Conservation (phyloP, 2,329 filamentous ascomycete genomes). For the Colletotrichum spinosum region DNA sequence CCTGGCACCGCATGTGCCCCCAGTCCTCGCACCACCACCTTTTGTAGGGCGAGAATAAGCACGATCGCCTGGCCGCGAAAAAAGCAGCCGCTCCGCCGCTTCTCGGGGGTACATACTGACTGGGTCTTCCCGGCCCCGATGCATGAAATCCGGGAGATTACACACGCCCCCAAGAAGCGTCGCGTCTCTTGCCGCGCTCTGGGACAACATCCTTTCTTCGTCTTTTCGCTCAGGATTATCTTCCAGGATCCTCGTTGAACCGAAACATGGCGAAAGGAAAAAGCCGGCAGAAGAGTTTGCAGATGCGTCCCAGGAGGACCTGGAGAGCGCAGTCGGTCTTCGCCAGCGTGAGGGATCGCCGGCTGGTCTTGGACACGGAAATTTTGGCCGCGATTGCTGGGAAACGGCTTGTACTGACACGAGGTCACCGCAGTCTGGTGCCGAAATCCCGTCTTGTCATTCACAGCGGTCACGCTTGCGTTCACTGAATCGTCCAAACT, state of each 20-base stretch:
- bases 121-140: slow-evolving; percentile 31
- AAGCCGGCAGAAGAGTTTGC: slow-evolving; percentile 4
- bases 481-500: slow-evolving; percentile 20
- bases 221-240: slow-evolving; percentile 12
- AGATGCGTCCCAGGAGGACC: slow-evolving; percentile 7
- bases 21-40: slow-evolving; percentile 4
- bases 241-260: slow-evolving; percentile 27
- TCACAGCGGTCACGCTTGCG: not conserved
- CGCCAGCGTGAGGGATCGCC: slow-evolving; percentile 5
- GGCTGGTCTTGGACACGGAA: slow-evolving; percentile 12
- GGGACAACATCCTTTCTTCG: not conserved
- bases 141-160: slow-evolving; percentile 38
- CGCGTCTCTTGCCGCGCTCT: slow-evolving; percentile 10
- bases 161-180: slow-evolving; percentile 19
- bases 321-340: slow-evolving; percentile 2
- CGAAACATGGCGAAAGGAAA: slow-evolving; percentile 31
- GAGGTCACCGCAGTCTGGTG: not conserved
- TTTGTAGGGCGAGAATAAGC: slow-evolving; percentile 34
- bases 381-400: not conserved
- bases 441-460: not conserved
- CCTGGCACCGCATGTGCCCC: slow-evolving; percentile 9
- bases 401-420: not conserved
- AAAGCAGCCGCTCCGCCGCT: slow-evolving; percentile 9
- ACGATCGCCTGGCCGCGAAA: slow-evolving; percentile 25
- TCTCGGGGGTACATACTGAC: slow-evolving; percentile 17